Evolutionary conservation across 2,329 filamentous ascomycete species (phyloP), one percentile per base, ranked within the genome.

Genomic region (Beauveria caledonica): DNA sequence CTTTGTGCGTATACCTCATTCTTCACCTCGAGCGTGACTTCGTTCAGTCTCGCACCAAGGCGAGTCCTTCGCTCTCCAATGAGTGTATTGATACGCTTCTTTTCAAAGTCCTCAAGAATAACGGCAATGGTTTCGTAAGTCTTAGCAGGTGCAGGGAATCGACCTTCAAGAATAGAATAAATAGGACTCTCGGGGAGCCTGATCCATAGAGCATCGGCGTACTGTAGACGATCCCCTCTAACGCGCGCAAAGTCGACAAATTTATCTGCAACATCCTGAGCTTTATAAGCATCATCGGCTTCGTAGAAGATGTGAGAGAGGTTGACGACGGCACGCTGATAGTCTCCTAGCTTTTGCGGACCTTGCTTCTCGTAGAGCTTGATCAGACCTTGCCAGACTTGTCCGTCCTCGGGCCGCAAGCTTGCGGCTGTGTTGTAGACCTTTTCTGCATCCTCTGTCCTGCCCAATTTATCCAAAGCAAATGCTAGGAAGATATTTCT

Each of bases 321-420:
- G 62, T 81, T 86, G 61, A 92, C 73, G 2, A 86, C 88, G 1
- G 89, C 89, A 50, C 85, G 77, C 52, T 88, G 87, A 69, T 96
- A 96, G 53, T 87, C 81, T 59, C 84, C 80, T 15, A 97, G 76
- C 67, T 87, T 89, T 59, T 82, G 80, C 33, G 77, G 73, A 17
- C 84, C 86, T 69, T 92, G 88, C 67, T 85, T 88, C 74, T 96
- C 90, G 70, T 91, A 97, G 33, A 97, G 74, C 68, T 87, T 89
- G 72, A 94, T 83, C 50, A 99, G 78, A 1, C 94, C 94, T 71
- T 96, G 89, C 91, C 90, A 97, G 65, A 89, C 89, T 68, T 93
- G 89, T n/a, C 85, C 78, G 66, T 97, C 92, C 19, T 84, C 78
- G 1, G 86, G 84, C 64, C 90, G 92, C 63, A 90, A 77, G 21